Evolutionary conservation across 768 basidiomycete genomes (phyloP).

Genomic region (Pulveroboletus sp.): DNA sequence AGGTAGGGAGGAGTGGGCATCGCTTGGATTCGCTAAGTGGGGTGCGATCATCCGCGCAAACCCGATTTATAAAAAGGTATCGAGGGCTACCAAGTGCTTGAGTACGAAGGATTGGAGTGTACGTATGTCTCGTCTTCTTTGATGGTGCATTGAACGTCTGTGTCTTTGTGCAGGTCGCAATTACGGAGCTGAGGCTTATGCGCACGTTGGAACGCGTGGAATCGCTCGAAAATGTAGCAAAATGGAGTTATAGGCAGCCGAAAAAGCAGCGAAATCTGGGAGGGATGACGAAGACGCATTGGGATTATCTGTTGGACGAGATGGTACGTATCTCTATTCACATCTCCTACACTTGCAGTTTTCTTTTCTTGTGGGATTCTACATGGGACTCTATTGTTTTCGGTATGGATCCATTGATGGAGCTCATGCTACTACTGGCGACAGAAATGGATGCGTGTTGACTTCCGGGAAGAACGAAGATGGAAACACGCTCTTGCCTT

Average conservation of each 20-base stretch:
- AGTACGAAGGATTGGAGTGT: conserved; percentile 82
- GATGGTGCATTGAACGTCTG: neutral
- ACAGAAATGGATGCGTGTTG: conserved; percentile 95
- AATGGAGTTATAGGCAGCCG: conserved; percentile 93
- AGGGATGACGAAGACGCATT: conserved; percentile 75
- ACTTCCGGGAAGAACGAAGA: conserved; percentile 89
- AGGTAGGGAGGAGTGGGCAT: conserved; percentile 57
- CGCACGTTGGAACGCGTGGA: conserved; percentile 85
- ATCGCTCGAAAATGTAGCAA: conserved; percentile 65
- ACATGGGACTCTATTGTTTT: neutral
- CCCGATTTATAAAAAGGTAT: conserved; percentile 65
- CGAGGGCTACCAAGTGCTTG: conserved; percentile 70
- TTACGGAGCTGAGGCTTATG: conserved; percentile 70
- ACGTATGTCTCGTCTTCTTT: conserved; percentile 30
- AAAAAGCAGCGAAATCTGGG: conserved; percentile 87
- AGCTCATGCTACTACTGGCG: conserved; percentile 11
- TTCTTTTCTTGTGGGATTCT: neutral
- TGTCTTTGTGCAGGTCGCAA: conserved; percentile 53
- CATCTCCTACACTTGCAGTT: neutral
- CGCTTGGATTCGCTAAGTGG: conserved; percentile 68
- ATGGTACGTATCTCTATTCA: conserved; percentile 55
- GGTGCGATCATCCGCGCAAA: conserved; percentile 70
- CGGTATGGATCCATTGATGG: neutral
- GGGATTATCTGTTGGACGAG: conserved; percentile 95
- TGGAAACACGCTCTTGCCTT: conserved; percentile 90